Conservation (phyloP, 2,329 filamentous ascomycete genomes). For the Fusarium palustre region DNA sequence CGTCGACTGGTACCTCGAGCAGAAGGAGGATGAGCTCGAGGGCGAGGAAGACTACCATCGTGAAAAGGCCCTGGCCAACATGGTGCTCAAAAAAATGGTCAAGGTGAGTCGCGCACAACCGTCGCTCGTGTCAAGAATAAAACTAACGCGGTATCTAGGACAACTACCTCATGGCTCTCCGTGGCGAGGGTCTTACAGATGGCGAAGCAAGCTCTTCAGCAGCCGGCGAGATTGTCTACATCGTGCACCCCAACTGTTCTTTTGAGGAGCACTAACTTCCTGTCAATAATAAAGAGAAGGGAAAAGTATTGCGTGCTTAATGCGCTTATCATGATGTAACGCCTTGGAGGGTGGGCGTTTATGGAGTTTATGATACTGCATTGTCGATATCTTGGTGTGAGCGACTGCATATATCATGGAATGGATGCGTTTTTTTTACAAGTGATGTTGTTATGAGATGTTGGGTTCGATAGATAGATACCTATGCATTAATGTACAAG, state of each 20-base stretch:
- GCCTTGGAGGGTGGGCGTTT: constrained; percentile 37
- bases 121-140: constrained; percentile 8
- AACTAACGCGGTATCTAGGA: constrained; percentile 66
- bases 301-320: constrained; percentile 3
- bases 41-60: constrained; percentile 83
- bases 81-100: constrained; percentile 95
- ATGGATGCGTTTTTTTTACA: constrained; percentile 9
- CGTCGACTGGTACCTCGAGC: constrained; percentile 90
- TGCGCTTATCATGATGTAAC: constrained; percentile 31
- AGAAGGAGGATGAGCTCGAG: constrained; percentile 84
- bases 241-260: constrained; percentile 93
- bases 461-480: constrained; percentile 23
- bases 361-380: constrained; percentile 37
- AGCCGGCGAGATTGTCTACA: constrained; percentile 72
- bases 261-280: constrained; percentile 71
- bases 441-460: constrained; percentile 11
- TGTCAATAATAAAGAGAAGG: background rate
- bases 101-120: constrained; percentile 71
- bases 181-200: constrained; percentile 68
- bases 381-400: constrained; percentile 21
- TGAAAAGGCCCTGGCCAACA: constrained; percentile 78
- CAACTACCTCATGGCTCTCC: constrained; percentile 86
- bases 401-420: constrained; percentile 30
- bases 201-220: constrained; percentile 59
- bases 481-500: constrained; percentile 9